These are phyloP conservation scores for Clarireedia homoeocarpa DNA, from an alignment of 2,329 filamentous ascomycete species.

Conservation along the genomic window DNA sequence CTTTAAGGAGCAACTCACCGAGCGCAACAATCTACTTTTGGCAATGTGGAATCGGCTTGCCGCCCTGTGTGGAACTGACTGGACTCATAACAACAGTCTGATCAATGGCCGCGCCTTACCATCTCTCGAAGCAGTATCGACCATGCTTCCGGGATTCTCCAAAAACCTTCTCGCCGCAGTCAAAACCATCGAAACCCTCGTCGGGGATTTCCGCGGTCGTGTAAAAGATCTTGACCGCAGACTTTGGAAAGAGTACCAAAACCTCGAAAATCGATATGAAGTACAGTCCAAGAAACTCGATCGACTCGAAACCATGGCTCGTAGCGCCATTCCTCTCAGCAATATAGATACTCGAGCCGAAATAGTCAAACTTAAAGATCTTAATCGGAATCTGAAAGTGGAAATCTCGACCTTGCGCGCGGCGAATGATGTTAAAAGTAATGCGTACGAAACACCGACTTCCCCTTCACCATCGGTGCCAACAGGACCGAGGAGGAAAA, in stretches of 20 bases:
- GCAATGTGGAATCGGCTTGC: conserved; percentile 87
- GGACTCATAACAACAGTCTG: conserved; percentile 81
- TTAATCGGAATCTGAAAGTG: conserved; percentile 55
- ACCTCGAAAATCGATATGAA: conserved; percentile 73
- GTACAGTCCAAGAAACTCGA: conserved; percentile 78
- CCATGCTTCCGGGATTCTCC: conserved; percentile 79
- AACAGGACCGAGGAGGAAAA: conserved; percentile 27
- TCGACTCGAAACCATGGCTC: conserved; percentile 71
- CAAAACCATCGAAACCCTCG: conserved; percentile 75
- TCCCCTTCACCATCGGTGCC: conserved; percentile 28
- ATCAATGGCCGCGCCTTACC: conserved; percentile 80
- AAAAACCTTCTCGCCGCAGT: conserved; percentile 83
- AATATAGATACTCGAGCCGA: conserved; percentile 36
- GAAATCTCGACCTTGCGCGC: conserved; percentile 63
- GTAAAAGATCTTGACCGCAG: conserved; percentile 84
- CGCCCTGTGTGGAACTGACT: conserved; percentile 79
- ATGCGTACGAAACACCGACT: conserved; percentile 33
- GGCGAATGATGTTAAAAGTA: conserved; percentile 33
- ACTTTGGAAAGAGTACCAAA: conserved; percentile 84
- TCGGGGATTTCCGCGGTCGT: conserved; percentile 69
- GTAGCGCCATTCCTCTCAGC: conserved; percentile 48
- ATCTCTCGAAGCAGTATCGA: conserved; percentile 76
- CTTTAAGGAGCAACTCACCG: conserved; percentile 78
- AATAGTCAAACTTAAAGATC: conserved; percentile 51
- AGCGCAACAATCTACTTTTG: conserved; percentile 82